A percentile compares a stretch with the other conserved stretches of the same genome.
phyloP scores from a whole-genome alignment of 2,329 filamentous ascomycete species.

The Penicillium sp. region DNA sequence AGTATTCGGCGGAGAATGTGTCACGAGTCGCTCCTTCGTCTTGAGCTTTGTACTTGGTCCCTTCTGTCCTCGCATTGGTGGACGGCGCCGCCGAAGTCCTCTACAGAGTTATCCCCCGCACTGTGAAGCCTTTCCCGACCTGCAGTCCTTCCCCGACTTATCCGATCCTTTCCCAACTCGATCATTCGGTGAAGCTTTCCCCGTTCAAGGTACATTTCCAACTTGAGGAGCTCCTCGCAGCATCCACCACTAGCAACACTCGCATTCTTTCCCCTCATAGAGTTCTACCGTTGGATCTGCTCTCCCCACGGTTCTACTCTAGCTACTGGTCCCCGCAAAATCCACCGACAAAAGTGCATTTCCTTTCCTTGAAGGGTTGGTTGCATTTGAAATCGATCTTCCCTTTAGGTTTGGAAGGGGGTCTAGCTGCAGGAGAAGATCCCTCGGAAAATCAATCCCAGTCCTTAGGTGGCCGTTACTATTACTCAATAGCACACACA shows the following conservation, averaged over 20 bases:
- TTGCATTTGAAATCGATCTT: neutral
- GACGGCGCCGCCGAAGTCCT: constrained; percentile 11
- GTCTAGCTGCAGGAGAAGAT: constrained; percentile 2
- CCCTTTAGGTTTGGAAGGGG: neutral
- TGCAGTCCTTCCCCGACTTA: constrained; percentile 1
- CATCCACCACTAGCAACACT: neutral
- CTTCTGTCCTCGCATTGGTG: constrained; percentile 10
- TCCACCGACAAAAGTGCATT: constrained; percentile 2
- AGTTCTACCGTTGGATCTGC: constrained; percentile 2
- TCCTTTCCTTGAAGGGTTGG: neutral
- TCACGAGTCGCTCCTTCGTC: neutral
- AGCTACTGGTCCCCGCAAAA: constrained; percentile 1
- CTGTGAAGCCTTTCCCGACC: constrained; percentile 1
- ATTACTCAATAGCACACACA: constrained; percentile 16
- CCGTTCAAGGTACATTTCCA: neutral
- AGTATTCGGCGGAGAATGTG: neutral
- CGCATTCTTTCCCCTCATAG: constrained; percentile 2
- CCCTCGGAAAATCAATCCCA: constrained; percentile 1
- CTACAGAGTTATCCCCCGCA: constrained; percentile 1
- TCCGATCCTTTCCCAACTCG: constrained; percentile 24
- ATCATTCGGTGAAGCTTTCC: constrained; percentile 25
- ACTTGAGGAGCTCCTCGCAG: neutral
- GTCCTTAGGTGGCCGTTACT: neutral
- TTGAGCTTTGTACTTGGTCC: neutral
- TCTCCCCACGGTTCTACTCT: constrained; percentile 1